Conservation (phyloP, 345 rosid species). For the Salix udensis region DNA sequence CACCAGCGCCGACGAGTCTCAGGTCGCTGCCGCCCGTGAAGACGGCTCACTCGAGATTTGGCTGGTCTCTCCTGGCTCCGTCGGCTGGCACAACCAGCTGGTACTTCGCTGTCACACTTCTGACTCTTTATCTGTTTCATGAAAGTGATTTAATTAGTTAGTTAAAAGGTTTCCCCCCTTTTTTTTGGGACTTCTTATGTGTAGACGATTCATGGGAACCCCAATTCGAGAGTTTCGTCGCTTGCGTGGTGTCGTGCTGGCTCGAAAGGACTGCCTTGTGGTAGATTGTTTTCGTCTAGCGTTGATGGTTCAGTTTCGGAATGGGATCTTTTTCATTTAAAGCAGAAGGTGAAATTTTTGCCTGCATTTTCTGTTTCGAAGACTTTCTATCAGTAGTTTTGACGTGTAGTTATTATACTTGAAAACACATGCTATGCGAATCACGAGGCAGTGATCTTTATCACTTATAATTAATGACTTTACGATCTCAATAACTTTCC, state of each 20-base stretch:
- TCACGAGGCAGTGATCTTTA: neutral
- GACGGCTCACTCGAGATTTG: slow-evolving; percentile 96
- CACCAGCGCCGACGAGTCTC: slow-evolving; percentile 66
- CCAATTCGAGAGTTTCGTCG: slow-evolving; percentile 70
- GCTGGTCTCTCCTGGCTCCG: slow-evolving; percentile 91
- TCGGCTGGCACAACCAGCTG: slow-evolving; percentile 98
- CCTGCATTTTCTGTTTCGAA: neutral
- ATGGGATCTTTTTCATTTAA: slow-evolving; percentile 82
- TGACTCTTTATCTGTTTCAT: neutral
- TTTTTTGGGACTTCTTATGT: neutral
- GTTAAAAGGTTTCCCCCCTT: neutral
- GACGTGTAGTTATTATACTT: neutral
- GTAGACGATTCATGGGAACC: slow-evolving; percentile 80
- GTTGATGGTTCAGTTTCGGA: slow-evolving; percentile 82
- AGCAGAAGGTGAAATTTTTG: slow-evolving; percentile 59
- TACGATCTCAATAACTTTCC: neutral
- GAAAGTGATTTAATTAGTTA: neutral
- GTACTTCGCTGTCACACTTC: slow-evolving; percentile 24
- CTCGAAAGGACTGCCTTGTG: slow-evolving; percentile 50
- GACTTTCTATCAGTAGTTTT: neutral
- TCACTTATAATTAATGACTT: neutral
- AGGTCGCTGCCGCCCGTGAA: slow-evolving; percentile 84
- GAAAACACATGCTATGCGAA: neutral
- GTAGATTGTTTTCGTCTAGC: slow-evolving; percentile 75
- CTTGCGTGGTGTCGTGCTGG: slow-evolving; percentile 72